Evolutionary conservation across 108 stramenopile genomes (phyloP).

Genomic region (Epithemia pelagica): DNA sequence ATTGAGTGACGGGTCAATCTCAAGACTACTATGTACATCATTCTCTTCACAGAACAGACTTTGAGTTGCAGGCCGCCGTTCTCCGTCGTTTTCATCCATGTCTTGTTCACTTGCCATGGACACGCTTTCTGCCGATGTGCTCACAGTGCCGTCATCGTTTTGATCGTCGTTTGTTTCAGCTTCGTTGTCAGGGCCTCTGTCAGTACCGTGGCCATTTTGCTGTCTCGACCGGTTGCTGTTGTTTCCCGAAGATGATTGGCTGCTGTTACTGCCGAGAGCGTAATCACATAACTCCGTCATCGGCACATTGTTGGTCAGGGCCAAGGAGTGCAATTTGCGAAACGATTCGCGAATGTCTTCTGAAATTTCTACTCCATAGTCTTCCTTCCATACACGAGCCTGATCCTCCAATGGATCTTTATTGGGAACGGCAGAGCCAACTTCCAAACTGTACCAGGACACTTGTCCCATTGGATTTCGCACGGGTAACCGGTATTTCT

Average conservation of each 20-base stretch:
- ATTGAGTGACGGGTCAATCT: too few species aligned
- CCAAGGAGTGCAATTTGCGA: not conserved
- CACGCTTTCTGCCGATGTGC: slow-evolving; percentile 11
- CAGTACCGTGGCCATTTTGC: not conserved
- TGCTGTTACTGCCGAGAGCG: not conserved
- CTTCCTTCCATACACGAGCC: not conserved
- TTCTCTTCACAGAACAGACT: too few species aligned
- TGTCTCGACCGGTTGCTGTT: not conserved
- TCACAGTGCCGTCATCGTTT: not conserved
- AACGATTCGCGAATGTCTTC: not conserved
- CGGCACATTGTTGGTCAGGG: not conserved
- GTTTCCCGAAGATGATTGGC: too few species aligned
- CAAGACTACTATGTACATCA: too few species aligned
- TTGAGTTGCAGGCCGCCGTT: too few species aligned
- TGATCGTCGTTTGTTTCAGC: not conserved
- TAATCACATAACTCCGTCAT: not conserved
- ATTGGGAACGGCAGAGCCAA: not conserved
- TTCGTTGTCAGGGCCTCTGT: too few species aligned
- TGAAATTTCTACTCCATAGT: not conserved
- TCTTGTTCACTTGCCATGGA: slow-evolving; percentile 30
- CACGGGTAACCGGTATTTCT: not conserved
- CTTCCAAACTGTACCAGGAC: not conserved
- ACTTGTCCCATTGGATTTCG: not conserved
- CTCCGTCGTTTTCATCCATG: not conserved
- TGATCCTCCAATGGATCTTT: slow-evolving; percentile 4